Evolutionary conservation across 805 yeast species (phyloP).

Genomic region (Cyberlindnera nakhonratchasimensis): DNA sequence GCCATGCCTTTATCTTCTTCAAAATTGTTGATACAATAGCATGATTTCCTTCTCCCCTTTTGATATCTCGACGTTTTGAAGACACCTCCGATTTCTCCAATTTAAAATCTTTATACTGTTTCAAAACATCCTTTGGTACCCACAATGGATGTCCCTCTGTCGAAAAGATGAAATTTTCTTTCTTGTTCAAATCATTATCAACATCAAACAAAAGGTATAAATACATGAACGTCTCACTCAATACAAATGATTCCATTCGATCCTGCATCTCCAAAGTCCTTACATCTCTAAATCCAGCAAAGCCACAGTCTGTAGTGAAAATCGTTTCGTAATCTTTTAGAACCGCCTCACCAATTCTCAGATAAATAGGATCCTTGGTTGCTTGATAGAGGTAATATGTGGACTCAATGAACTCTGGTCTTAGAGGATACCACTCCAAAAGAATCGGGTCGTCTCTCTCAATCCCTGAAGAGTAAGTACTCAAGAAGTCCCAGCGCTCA

Average conservation of each 20-base stretch:
- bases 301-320: conserved; percentile 70
- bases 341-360: conserved; percentile 69
- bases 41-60: background rate
- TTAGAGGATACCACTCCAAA: conserved; percentile 85
- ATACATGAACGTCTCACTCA: conserved; percentile 85
- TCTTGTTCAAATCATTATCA: conserved; percentile 50
- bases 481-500: conserved; percentile 69
- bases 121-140: conserved; percentile 42
- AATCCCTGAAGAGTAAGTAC: background rate
- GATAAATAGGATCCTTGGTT: conserved; percentile 79
- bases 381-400: conserved; percentile 81
- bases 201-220: conserved; percentile 76
- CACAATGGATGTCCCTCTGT: conserved; percentile 94
- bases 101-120: conserved; percentile 23
- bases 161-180: conserved; percentile 45
- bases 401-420: conserved; percentile 91
- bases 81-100: background rate
- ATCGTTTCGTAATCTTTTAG: conserved; percentile 50
- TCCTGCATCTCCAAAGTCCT: conserved; percentile 60
- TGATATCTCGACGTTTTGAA: background rate
- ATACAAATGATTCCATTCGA: conserved; percentile 88
- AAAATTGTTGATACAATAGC: background rate
- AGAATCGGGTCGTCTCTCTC: conserved; percentile 38
- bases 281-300: conserved; percentile 71
- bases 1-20: conserved; percentile 10